Conservation (phyloP, 306 rosid species). For the Pyrus bretschneideri region DNA sequence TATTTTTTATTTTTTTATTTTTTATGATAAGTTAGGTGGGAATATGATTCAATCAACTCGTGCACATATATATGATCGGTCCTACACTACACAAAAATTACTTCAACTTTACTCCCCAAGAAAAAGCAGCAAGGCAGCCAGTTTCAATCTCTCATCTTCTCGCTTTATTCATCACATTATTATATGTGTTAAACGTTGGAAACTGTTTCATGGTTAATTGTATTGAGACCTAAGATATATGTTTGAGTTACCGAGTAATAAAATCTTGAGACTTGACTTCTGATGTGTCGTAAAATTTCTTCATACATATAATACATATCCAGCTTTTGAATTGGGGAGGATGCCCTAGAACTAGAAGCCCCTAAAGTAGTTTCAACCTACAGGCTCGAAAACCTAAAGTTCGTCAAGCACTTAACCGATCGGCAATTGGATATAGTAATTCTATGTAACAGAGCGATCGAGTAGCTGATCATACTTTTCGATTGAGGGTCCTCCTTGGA, state of each 20-base stretch:
- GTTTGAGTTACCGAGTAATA: neutral
- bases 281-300: neutral
- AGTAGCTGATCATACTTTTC: neutral
- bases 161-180: neutral
- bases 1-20: neutral
- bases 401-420: neutral
- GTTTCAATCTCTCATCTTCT: neutral
- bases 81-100: neutral
- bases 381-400: neutral
- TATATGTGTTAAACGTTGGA: neutral
- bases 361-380: neutral
- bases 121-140: neutral
- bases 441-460: neutral
- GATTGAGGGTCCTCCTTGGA: neutral
- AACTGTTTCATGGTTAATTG: constrained; percentile 24
- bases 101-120: neutral
- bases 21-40: neutral
- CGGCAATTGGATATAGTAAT: neutral
- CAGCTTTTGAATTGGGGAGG: constrained; percentile 5
- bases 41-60: neutral
- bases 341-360: neutral
- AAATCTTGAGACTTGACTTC: constrained; percentile 9
- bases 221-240: constrained; percentile 2
- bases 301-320: neutral
- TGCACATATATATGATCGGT: neutral